Conservation (phyloP, 169 alveolate species). For the Amoebophrya sp. region DNA sequence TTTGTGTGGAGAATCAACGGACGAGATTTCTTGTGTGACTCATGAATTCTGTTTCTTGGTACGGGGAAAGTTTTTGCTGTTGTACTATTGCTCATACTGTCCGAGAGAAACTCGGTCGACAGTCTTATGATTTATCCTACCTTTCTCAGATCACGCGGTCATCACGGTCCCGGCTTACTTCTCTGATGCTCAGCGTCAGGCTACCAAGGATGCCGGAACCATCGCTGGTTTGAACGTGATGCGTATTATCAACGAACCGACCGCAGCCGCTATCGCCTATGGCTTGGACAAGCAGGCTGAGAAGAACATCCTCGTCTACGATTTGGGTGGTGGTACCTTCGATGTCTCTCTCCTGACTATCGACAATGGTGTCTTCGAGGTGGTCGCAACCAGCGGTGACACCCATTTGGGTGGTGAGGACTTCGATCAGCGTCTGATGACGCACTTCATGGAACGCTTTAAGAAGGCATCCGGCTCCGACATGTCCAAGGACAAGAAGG, state of each 20-base stretch:
- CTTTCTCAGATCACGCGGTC: conserved; percentile 57
- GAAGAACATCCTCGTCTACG: conserved; percentile 91
- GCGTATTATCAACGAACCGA: conserved; percentile 91
- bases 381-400: conserved; percentile 90
- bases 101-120: no score
- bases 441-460: conserved; percentile 86
- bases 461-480: conserved; percentile 86
- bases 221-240: conserved; percentile 90
- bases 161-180: conserved; percentile 87
- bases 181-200: conserved; percentile 95
- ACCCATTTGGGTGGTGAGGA: conserved; percentile 91
- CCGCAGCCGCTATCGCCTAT: conserved; percentile 96
- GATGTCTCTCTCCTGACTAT: conserved; percentile 95
- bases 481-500: conserved; percentile 84
- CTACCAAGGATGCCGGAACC: conserved; percentile 95
- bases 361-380: conserved; percentile 96
- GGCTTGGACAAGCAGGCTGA: conserved; percentile 92
- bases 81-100: no score
- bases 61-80: no score
- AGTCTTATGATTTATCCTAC: no score
- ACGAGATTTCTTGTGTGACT: no score
- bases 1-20: no score
- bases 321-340: conserved; percentile 99
- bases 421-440: conserved; percentile 91
- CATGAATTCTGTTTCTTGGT: no score